Conservation (phyloP, 176 grass and related monocot species). For the Lolium perenne region DNA sequence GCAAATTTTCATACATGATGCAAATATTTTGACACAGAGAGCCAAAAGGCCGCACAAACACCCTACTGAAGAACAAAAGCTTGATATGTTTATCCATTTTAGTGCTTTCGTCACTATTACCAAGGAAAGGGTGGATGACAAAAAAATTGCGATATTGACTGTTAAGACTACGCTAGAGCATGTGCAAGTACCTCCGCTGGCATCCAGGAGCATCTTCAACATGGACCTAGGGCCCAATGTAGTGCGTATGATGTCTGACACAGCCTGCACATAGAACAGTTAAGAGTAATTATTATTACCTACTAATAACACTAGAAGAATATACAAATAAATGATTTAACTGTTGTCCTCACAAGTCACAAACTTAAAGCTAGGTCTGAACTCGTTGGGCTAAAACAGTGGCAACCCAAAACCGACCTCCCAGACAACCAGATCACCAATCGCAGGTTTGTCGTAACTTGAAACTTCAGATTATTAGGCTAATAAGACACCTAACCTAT, state of each 20-base stretch:
- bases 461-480: neutral
- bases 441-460: neutral
- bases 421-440: neutral
- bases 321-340: neutral
- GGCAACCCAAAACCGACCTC: constrained; percentile 3
- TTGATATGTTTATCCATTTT: neutral
- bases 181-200: constrained; percentile 65
- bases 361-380: neutral
- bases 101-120: no score
- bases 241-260: constrained; percentile 94
- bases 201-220: constrained; percentile 99
- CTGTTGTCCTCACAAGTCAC: neutral
- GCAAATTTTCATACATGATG: neutral
- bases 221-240: constrained; percentile 96
- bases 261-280: constrained; percentile 63
- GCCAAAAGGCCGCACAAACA: neutral
- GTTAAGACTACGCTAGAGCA: neutral
- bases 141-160: neutral
- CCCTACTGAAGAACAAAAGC: neutral
- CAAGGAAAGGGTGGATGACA: neutral
- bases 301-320: constrained; percentile 7
- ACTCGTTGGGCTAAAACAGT: neutral
- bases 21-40: neutral
- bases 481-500: neutral
- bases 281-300: neutral